Base-by-base conservation (phyloP, 1,284 basidiomycete species). In the Moesziomyces sp. region DNA sequence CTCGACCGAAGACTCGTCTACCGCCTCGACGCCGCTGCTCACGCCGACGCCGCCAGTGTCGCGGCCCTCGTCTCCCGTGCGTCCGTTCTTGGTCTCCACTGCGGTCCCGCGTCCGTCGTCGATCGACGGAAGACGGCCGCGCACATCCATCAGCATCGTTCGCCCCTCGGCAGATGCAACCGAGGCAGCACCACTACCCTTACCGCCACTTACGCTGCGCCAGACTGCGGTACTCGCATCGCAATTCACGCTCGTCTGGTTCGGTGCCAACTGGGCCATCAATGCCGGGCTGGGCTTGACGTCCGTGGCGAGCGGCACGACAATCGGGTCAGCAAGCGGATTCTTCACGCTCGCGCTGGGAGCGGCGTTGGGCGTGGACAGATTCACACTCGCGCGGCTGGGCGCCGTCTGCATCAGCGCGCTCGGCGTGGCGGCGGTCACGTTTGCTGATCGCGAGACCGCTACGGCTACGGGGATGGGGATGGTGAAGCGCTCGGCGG, bases 271-370 rank as follows among this genome's bases (percentile, higher is more conserved):
- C 38, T 83, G 76, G 76, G 67, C 73, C n/a, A 78, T 83, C 57
- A 82, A 82, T 28, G 76, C 80, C 4, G 75, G 73, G 10, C 52
- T 84, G 18, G 81, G 78, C 0, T 58, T 80, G 42, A 84, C 82
- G 1, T 78, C 75, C 4, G 82, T 84, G 9, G 82, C 82, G 5
- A 82, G 80, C 46, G 79, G 80, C 0, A 84, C 82, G 1, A 83
- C 81, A 14, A 71, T 80, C 19, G 80, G 80, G 5, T 94, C 93
- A 73, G 93, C 81, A 11, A 78, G 94, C 92, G 83, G 96, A 5
- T 95, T 99, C 86, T 98, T 98, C 84, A 99, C 96, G 0, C 86
- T 99, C 44, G 90, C 87, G 0, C 86, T 98, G 45, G 96, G 96
- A 4, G 88, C 91, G n/a, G 73, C 94, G 43, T 91, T 93, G 72